These are phyloP conservation scores for Zygoascus ofunaensis DNA, from an alignment of 805 yeast species.

Conservation along the genomic window DNA sequence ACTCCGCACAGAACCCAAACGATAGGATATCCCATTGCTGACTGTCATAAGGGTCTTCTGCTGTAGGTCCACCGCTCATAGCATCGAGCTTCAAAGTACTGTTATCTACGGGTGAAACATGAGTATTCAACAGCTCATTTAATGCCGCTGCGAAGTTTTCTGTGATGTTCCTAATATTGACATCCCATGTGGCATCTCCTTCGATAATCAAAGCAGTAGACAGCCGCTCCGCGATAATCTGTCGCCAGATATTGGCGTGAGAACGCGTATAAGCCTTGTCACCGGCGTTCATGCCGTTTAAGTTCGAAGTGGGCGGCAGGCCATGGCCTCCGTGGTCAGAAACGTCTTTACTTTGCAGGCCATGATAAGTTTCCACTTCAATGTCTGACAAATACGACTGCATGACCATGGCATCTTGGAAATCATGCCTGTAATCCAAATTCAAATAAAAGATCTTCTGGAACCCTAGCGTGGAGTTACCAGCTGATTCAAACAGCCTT, in stretches of 20 bases:
- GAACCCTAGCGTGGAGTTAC: constrained; percentile 14
- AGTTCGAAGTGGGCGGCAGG: constrained; percentile 9
- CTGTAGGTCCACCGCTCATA: neutral
- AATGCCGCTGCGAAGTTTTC: constrained; percentile 6
- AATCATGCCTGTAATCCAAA: constrained; percentile 9
- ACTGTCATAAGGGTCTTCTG: constrained; percentile 9
- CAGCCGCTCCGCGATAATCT: constrained; percentile 5
- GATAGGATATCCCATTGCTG: constrained; percentile 11
- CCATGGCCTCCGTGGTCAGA: constrained; percentile 3
- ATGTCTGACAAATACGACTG: constrained; percentile 7
- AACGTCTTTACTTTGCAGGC: neutral
- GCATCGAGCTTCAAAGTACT: neutral
- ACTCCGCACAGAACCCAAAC: constrained; percentile 7
- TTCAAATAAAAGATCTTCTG: constrained; percentile 7
- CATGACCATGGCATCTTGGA: constrained; percentile 9
- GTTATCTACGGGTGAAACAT: neutral
- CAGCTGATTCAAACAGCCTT: constrained; percentile 4
- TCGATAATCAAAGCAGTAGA: constrained; percentile 8
- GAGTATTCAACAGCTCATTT: constrained; percentile 1
- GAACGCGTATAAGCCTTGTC: constrained; percentile 9
- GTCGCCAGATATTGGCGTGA: constrained; percentile 12
- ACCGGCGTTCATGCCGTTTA: neutral
- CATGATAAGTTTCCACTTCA: constrained; percentile 1
- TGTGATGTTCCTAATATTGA: constrained; percentile 4
- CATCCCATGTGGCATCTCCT: constrained; percentile 14